Conservation (phyloP, 2,329 filamentous ascomycete genomes). For the Blumeria hordei region DNA sequence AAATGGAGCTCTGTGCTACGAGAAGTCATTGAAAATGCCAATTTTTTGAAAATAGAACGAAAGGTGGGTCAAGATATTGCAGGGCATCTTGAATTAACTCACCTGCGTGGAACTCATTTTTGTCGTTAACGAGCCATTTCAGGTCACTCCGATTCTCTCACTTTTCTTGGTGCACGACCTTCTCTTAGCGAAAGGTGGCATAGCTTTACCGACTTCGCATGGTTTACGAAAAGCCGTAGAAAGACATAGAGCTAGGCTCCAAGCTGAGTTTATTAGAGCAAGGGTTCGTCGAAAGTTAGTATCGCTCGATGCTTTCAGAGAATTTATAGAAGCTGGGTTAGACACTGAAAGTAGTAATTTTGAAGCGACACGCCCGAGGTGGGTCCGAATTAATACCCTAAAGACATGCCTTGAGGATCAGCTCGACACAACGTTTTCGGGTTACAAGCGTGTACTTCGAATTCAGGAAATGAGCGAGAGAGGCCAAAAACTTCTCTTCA, state of each 20-base stretch:
- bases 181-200: conserved; percentile 55
- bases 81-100: not conserved
- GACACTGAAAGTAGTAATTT: conserved; percentile 18
- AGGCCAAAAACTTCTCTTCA: conserved; percentile 28
- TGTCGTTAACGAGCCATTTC: conserved; percentile 3
- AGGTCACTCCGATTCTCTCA: conserved; percentile 62
- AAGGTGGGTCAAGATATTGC: conserved; percentile 33
- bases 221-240: conserved; percentile 53
- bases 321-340: conserved; percentile 27
- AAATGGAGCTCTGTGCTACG: conserved; percentile 80
- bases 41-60: conserved; percentile 52
- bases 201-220: conserved; percentile 59
- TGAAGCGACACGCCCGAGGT: conserved; percentile 44
- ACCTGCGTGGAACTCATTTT: not conserved
- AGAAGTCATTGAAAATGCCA: conserved; percentile 67
- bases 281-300: conserved; percentile 47
- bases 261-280: conserved; percentile 60
- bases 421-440: conserved; percentile 47
- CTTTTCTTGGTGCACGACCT: conserved; percentile 72
- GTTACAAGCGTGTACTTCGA: conserved; percentile 29
- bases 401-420: conserved; percentile 47
- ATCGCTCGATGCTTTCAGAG: conserved; percentile 40
- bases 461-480: conserved; percentile 30
- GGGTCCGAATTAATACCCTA: conserved; percentile 71
- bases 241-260: conserved; percentile 57